These are phyloP conservation scores for Thielaviopsis ethacetica DNA, from an alignment of 2,329 filamentous ascomycete genomes.

Conservation along the genomic window DNA sequence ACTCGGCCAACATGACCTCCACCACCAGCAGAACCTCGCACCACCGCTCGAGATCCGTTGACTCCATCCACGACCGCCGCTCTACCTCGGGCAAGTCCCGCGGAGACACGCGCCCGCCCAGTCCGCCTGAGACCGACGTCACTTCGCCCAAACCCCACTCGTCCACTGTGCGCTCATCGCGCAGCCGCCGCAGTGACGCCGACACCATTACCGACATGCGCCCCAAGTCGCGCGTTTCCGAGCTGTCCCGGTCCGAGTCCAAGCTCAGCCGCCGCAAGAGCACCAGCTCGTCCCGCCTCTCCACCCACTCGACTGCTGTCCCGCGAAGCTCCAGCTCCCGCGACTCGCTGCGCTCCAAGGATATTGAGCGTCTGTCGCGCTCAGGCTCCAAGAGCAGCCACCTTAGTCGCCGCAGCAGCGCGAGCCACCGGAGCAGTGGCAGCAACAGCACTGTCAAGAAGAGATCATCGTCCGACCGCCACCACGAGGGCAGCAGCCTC, in stretches of 20 bases:
- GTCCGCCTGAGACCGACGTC: constrained; percentile 46
- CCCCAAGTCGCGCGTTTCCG: constrained; percentile 29
- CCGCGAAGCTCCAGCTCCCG: constrained; percentile 4
- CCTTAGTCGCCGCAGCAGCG: constrained; percentile 11
- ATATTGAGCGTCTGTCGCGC: constrained; percentile 12
- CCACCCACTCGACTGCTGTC: constrained; percentile 41
- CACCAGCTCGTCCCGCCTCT: constrained; percentile 33
- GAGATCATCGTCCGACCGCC: constrained; percentile 27
- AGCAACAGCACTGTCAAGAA: constrained; percentile 18
- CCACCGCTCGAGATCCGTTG: constrained; percentile 30
- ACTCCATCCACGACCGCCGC: constrained; percentile 24
- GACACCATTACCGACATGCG: constrained; percentile 15
- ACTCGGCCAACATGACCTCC: no score
- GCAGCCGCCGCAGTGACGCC: constrained; percentile 7
- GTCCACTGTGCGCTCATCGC: constrained; percentile 4
- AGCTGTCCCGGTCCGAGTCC: constrained; percentile 27
- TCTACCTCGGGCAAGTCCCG: constrained; percentile 19
- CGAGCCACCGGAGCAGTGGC: constrained; percentile 11
- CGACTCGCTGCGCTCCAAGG: constrained; percentile 14
- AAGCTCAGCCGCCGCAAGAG: constrained; percentile 25
- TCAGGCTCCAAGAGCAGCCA: constrained; percentile 17
- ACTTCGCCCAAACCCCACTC: constrained; percentile 20
- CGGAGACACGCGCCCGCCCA: constrained; percentile 37
- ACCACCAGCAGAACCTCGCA: constrained; percentile 1
- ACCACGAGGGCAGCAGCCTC: constrained; percentile 15